A percentile compares a stretch with the other conserved stretches of the same genome.
Evolutionary conservation across 2,329 filamentous ascomycete species (phyloP).

Genomic region (Colletotrichum theobromicola): DNA sequence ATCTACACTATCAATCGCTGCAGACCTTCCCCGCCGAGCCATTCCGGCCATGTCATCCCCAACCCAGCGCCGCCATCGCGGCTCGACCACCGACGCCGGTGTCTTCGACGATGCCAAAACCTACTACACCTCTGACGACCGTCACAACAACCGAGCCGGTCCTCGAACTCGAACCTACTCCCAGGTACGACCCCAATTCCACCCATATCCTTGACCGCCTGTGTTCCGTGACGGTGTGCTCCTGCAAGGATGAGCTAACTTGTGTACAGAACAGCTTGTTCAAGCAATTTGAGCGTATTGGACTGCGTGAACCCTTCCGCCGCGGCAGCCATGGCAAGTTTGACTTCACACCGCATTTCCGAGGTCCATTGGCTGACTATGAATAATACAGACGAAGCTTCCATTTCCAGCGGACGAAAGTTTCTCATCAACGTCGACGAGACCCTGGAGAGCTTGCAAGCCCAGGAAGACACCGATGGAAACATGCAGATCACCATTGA

Average conservation of each 20-base stretch:
- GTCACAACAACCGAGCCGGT: conserved; percentile 54
- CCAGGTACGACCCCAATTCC: conserved; percentile 43
- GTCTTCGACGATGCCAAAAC: conserved; percentile 64
- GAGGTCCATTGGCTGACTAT: not conserved
- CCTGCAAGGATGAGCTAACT: not conserved
- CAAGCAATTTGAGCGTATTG: conserved; percentile 58
- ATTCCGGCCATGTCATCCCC: conserved; percentile 20
- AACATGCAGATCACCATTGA: conserved; percentile 99
- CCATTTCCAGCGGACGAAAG: conserved; percentile 66
- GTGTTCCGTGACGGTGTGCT: not conserved
- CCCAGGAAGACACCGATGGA: conserved; percentile 88
- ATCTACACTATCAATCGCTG: not conserved
- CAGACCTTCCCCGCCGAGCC: not conserved
- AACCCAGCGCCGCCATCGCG: conserved; percentile 26
- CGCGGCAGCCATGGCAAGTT: conserved; percentile 63
- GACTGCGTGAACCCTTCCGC: conserved; percentile 58
- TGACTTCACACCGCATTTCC: not conserved
- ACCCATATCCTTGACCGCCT: not conserved
- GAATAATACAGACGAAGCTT: conserved; percentile 69
- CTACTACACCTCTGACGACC: conserved; percentile 63
- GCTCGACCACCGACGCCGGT: conserved; percentile 51
- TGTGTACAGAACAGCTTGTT: conserved; percentile 53
- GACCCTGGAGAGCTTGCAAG: conserved; percentile 79
- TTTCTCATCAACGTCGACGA: conserved; percentile 88
- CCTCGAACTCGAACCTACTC: conserved; percentile 62